Base-by-base conservation (phyloP, 345 rosid species). In the Bruguiera parviflora region DNA sequence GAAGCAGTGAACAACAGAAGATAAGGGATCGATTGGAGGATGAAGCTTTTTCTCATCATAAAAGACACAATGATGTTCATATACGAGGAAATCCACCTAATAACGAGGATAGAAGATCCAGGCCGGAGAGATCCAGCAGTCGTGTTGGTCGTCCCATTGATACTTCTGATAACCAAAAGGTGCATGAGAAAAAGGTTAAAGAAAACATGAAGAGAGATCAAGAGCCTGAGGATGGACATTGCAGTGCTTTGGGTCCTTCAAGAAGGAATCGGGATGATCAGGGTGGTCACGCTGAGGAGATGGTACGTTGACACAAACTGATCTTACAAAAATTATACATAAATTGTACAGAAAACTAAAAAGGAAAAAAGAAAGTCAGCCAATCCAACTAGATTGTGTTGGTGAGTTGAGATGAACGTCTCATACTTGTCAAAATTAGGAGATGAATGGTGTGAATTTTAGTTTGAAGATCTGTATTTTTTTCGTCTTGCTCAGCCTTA, bases 261-360 rank as follows among this genome's bases (percentile, higher is more conserved):
- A 88, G 76, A 87, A 86, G 84, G 84, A 84, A 76, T 78, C 87
- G 81, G 80, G 95, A 83, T 59, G 96, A 85, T 76, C 87, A 77
- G 79, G 82, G 81, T 82, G 87, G 85, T 80, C 85, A 66, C 68
- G 64, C 71, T 66, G 78, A 81, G 75, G 84, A 88, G 77, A 84
- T 77, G 91, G 99, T 95, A 92, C 82, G 91, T 83, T 76, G 46
- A 15, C 15, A 24, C 53, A 47, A 60, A 25, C 18, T 43, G 49
- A 43, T 43, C 49, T 11, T 43, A 43, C 18, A 13, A 43, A 43
- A 43, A 13, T 43, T 3, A 2, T 15, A 43, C 49, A 43, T 13
- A 11, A 43, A 43, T 43, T 43, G 49, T 43, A 15, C 18, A 13
- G 15, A 43, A 43, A 43, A 13, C 49, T 43, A 13, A 43, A 39